These are phyloP conservation scores for Globisporangium takayamanum DNA, from an alignment of 352 stramenopile genomes.

Conservation along the genomic window DNA sequence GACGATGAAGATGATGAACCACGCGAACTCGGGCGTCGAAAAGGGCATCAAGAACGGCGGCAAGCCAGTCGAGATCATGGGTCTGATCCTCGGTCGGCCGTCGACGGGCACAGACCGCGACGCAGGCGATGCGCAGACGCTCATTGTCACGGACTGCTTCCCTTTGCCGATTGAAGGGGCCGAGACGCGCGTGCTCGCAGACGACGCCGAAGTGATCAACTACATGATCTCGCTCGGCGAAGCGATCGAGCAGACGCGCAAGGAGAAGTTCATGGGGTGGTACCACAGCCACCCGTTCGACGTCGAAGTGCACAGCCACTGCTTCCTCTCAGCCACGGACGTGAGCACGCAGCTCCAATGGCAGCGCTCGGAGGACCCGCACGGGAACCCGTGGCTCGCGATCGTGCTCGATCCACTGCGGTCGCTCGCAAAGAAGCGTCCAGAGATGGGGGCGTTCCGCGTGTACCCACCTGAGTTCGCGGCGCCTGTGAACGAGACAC, in stretches of 20 bases:
- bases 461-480: slow-evolving; percentile 97
- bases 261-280: slow-evolving; percentile 99
- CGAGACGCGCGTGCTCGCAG: slow-evolving; percentile 94
- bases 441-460: slow-evolving; percentile 96
- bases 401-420: slow-evolving; percentile 97
- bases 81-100: slow-evolving; percentile 94
- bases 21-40: slow-evolving; percentile 96
- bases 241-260: slow-evolving; percentile 89
- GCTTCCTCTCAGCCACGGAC: slow-evolving; percentile 97
- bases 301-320: slow-evolving; percentile 94
- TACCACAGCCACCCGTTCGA: slow-evolving; percentile 99
- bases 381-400: slow-evolving; percentile 95
- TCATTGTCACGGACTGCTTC: slow-evolving; percentile 98
- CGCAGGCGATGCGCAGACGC: slow-evolving; percentile 82
- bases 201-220: slow-evolving; percentile 97
- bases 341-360: slow-evolving; percentile 97
- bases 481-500: slow-evolving; percentile 90
- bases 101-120: slow-evolving; percentile 79
- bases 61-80: slow-evolving; percentile 99
- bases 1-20: slow-evolving; percentile 97
- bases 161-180: slow-evolving; percentile 96
- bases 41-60: slow-evolving; percentile 95
- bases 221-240: slow-evolving; percentile 99
- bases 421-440: slow-evolving; percentile 89
- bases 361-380: slow-evolving; percentile 95